phyloP scores from a whole-genome alignment of 2,329 filamentous ascomycete species.

The Nothophoma quercina region DNA sequence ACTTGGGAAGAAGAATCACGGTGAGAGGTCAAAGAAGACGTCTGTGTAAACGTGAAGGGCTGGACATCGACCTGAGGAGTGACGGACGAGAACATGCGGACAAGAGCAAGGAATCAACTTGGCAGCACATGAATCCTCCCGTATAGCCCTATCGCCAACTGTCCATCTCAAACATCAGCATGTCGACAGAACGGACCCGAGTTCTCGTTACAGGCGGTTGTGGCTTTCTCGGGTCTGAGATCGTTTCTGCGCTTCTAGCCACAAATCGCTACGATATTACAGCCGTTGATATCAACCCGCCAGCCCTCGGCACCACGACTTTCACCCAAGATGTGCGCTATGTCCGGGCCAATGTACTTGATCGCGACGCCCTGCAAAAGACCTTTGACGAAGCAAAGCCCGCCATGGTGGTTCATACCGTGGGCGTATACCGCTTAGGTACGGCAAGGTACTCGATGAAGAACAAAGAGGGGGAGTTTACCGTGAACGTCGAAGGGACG shows the following conservation, averaged over 20 bases:
- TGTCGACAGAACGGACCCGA: slow-evolving; percentile 35
- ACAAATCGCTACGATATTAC: slow-evolving; percentile 50
- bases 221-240: slow-evolving; percentile 55
- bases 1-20: no score
- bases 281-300: slow-evolving; percentile 51
- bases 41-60: not conserved
- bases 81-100: slow-evolving; percentile 10
- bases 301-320: slow-evolving; percentile 35
- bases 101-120: slow-evolving; percentile 19
- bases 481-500: slow-evolving; percentile 90
- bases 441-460: slow-evolving; percentile 50
- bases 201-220: slow-evolving; percentile 58
- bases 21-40: not conserved
- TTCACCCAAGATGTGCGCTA: slow-evolving; percentile 42
- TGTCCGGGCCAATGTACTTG: slow-evolving; percentile 52
- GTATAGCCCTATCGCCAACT: not conserved
- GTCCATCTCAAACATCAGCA: not conserved
- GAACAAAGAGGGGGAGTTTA: slow-evolving; percentile 66
- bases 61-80: not conserved
- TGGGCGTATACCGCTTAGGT: slow-evolving; percentile 58
- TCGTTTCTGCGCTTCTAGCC: slow-evolving; percentile 51
- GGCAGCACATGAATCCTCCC: slow-evolving; percentile 13
- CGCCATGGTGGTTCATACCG: slow-evolving; percentile 90
- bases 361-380: slow-evolving; percentile 40
- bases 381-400: slow-evolving; percentile 72